Percentiles rank a stretch among this genome's conserved stretches.
Conservation (phyloP, 768 basidiomycete genomes). For the Auriscalpium orientale region DNA sequence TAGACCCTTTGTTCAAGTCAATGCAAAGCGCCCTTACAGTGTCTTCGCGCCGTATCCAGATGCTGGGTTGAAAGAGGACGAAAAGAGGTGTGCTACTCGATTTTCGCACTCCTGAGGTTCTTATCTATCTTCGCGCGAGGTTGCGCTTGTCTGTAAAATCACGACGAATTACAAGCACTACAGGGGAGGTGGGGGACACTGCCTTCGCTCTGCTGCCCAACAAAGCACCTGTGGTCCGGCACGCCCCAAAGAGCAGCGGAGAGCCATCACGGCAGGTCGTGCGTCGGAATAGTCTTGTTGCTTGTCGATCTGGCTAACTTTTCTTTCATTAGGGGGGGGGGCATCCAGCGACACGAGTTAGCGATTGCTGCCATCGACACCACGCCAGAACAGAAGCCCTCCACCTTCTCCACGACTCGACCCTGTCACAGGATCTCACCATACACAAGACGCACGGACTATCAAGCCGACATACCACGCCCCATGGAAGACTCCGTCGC, state of each 20-base stretch:
- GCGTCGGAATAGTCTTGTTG: conserved; percentile 17
- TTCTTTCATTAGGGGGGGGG: not conserved
- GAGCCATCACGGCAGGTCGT: conserved; percentile 71
- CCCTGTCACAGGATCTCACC: conserved; percentile 83
- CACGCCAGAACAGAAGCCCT: conserved; percentile 56
- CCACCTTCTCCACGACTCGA: conserved; percentile 60
- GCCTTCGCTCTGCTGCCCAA: conserved; percentile 72
- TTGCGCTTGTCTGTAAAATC: conserved; percentile 73
- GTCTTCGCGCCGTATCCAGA: conserved; percentile 63
- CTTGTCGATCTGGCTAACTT: too few species aligned
- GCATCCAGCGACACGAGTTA: conserved; percentile 41
- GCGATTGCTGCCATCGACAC: conserved; percentile 68
- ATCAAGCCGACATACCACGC: conserved; percentile 95
- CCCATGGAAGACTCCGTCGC: conserved; percentile 90
- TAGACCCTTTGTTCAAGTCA: conserved; percentile 57
- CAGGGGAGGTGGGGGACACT: too few species aligned
- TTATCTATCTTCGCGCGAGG: conserved; percentile 41
- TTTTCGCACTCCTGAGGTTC: not conserved
- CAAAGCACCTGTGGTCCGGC: conserved; percentile 79
- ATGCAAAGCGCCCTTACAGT: conserved; percentile 65
- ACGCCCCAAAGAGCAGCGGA: conserved; percentile 54
- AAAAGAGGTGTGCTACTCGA: conserved; percentile 50
- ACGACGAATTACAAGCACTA: conserved; percentile 88
- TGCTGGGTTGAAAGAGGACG: conserved; percentile 55
- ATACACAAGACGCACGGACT: conserved; percentile 88